Base-by-base conservation (phyloP, 2,329 filamentous ascomycete genomes). In the Aspergillus versicolor region DNA sequence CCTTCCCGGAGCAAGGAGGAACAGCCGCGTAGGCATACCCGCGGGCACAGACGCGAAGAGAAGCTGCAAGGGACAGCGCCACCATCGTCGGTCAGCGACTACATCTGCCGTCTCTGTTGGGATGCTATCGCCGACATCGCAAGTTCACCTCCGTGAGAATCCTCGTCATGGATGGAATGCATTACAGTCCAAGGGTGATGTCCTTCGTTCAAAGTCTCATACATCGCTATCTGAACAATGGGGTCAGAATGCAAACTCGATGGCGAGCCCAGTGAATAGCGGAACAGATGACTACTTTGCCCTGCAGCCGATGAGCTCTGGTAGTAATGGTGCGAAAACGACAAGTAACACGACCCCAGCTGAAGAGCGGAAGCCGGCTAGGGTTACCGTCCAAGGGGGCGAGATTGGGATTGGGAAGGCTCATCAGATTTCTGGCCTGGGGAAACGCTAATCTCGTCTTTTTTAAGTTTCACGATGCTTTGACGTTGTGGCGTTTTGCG, bases 21-120 rank as follows among this genome's bases (percentile, higher is more conserved):
- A 40, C 24, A 49, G 48, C 22, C 57, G 34, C 38, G 47, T 43
- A 30, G 41, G 38, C 9, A 27, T 48, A 24, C 22, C 50, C n/a
- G 27, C 37, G 24, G 48, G 3, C 19, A 17, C 8, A 13, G 24
- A 27, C 56, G 56, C n/a, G 41, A 47, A 2, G 30, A 34, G 30
- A 48, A 54, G 17, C 58, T 49, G 40, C 54, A 41, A 27, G 56
- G 32, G 49, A 3, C 56, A 60, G 13, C 63, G 63, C 41, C 65
- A 73, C 46, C 71, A 74, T 53, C 67, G 65, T 27, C 69, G 71
- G 17, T 72, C 72, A 8, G 68, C 68, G 34, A 74, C 72, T 3
- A 73, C 71, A 3, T 71, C 71, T 3, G 61, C 65, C 3, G 46
- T 73, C 4, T 59, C 66, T 5, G 63, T 58, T 3, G 50, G 57